Evolutionary conservation across 768 basidiomycete genomes (phyloP).

Genomic region (Exsudoporus frostii): DNA sequence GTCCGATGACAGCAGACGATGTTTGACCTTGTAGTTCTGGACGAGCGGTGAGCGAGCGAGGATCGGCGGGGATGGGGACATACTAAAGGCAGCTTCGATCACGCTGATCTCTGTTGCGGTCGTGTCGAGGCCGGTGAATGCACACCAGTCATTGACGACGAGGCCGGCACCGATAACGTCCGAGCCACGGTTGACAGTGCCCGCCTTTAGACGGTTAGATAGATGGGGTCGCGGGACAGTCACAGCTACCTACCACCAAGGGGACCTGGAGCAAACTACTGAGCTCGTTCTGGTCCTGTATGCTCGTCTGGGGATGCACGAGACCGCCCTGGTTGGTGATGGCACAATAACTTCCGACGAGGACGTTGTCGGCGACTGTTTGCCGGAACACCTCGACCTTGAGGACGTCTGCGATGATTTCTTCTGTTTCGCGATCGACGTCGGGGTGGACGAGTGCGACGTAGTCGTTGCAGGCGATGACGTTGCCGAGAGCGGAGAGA

Average conservation of each 20-base stretch:
- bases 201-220: conserved; percentile 56
- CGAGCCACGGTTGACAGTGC: conserved; percentile 97
- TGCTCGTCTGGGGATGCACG: conserved; percentile 95
- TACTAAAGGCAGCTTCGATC: conserved; percentile 96
- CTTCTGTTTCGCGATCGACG: conserved; percentile 96
- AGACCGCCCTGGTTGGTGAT: conserved; percentile 97
- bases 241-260: conserved; percentile 67
- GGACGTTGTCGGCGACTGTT: conserved; percentile 93
- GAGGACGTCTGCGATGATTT: conserved; percentile 98
- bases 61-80: conserved; percentile 32
- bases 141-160: conserved; percentile 99
- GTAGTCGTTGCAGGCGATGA: conserved; percentile 98
- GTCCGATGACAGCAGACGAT: conserved; percentile 77
- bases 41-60: conserved; percentile 5
- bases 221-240: not conserved
- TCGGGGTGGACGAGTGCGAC: conserved; percentile 99
- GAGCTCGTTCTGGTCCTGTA: conserved; percentile 97
- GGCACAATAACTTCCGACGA: conserved; percentile 94
- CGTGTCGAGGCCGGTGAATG: conserved; percentile 97
- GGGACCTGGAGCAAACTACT: conserved; percentile 93
- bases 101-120: conserved; percentile 99
- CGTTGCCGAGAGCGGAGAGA: conserved; percentile 94
- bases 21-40: conserved; percentile 84
- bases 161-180: conserved; percentile 97
- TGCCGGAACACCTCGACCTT: conserved; percentile 99